Evolutionary conservation across 495 filamentous ascomycete species (phyloP), one percentile per base, ranked within the genome.

Genomic region (Trichoderma virens): DNA sequence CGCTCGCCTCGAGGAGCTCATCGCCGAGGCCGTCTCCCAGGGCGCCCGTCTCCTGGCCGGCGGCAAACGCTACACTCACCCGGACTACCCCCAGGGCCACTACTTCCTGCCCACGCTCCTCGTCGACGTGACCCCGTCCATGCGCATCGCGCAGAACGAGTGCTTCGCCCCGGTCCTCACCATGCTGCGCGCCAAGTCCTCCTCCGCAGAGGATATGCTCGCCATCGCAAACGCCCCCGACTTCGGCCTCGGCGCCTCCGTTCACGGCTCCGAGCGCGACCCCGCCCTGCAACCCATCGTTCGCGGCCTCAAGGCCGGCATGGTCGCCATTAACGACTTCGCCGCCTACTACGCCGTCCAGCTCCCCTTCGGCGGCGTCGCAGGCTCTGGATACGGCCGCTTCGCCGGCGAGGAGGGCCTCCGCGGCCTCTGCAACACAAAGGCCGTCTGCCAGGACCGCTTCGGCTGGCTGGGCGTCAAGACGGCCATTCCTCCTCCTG

Each of bases 321-420:
- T 96, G 89, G 89, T 98, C 5, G 83, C 88, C 59, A 85, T 98
- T 62, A 98, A 98, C 69, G 94, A 98, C 76, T 98, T 98, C 67
- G 94, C 86, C 25, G 88, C 85, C 18, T 96, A 85, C 70, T 98
- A 98, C 74, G 89, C 93, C 28, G 90, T 95, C 18, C 90, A 94
- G 75, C 74, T 98, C 18, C 94, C 94, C 0, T 98, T 98, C 72
- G 94, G 94, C 27, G 94, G 94, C 28, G 84, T 90, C 23, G 83
- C 83, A 64, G 93, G 91, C 0, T 92, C 88, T 45, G 94, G 94
- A 3, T 97, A 98, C 73, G 94, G 95, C 6, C 78, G 94, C 18
- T 98, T 98, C 78, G 94, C 90, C 0, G 94, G 91, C 39, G 89
- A 89, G 59, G 94, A 98, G 72, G 94, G 95, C 2, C 75, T 98